Percentiles rank a stretch among this genome's conserved stretches.
These are phyloP conservation scores for Postia placenta DNA, from an alignment of 768 basidiomycete species.

Conservation along the genomic window DNA sequence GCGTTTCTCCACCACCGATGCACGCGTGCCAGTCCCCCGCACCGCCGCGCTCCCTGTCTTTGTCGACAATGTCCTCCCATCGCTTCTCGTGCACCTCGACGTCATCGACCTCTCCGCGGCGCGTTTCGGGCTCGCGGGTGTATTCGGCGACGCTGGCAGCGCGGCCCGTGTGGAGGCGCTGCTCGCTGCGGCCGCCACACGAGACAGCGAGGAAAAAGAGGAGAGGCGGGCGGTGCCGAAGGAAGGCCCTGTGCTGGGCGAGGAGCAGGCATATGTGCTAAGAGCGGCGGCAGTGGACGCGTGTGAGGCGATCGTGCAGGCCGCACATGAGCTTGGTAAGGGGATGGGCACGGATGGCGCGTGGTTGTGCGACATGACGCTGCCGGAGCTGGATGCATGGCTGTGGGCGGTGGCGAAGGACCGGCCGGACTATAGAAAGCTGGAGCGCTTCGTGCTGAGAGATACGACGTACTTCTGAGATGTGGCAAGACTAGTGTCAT, in stretches of 20 bases:
- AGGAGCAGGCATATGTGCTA: constrained; percentile 61
- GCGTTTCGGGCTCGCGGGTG: constrained; percentile 30
- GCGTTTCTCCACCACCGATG: constrained; percentile 56
- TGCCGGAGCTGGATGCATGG: constrained; percentile 69
- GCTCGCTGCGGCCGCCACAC: constrained; percentile 21
- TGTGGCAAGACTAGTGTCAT: too few species aligned
- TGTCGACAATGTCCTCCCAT: constrained; percentile 78
- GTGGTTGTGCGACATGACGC: constrained; percentile 52
- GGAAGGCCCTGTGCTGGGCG: constrained; percentile 50
- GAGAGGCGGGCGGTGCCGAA: constrained; percentile 22
- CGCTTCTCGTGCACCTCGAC: constrained; percentile 72
- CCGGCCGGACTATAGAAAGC: constrained; percentile 57
- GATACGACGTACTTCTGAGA: constrained; percentile 66
- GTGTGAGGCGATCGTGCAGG: constrained; percentile 60
- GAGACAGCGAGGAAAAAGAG: constrained; percentile 3
- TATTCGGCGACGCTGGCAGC: constrained; percentile 46
- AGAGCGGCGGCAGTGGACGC: constrained; percentile 79
- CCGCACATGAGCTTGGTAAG: constrained; percentile 36
- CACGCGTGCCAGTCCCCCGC: constrained; percentile 40
- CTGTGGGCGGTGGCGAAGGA: constrained; percentile 83
- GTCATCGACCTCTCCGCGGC: constrained; percentile 58
- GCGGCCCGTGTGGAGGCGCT: constrained; percentile 33
- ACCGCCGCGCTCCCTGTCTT: constrained; percentile 60
- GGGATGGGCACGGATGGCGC: constrained; percentile 22
- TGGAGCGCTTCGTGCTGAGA: constrained; percentile 61